Conservation (phyloP, 371 early-diverging fungal genomes). For the Apophysomyces trapeziformis region DNA sequence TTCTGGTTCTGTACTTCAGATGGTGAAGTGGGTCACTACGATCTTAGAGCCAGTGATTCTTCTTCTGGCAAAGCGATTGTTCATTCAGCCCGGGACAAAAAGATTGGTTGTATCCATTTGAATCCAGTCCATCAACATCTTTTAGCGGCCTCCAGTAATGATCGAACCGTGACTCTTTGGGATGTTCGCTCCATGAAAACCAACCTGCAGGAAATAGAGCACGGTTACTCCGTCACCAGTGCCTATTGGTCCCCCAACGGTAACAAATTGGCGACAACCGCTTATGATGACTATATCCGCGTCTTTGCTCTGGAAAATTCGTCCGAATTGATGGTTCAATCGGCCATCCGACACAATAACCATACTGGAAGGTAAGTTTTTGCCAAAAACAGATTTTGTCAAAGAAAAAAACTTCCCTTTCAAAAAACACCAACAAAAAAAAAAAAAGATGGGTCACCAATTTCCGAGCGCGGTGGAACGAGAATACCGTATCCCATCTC, state of each 20-base stretch:
- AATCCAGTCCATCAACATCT: conserved; percentile 67
- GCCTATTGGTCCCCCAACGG: conserved; percentile 78
- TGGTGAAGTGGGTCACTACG: conserved; percentile 61
- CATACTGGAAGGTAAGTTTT: conserved; percentile 62
- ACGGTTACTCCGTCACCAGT: conserved; percentile 67
- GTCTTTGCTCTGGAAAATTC: conserved; percentile 49
- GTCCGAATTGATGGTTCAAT: conserved; percentile 37
- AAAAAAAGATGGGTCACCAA: conserved; percentile 72
- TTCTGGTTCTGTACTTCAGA: conserved; percentile 67
- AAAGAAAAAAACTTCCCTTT: neutral
- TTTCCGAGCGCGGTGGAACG: conserved; percentile 74
- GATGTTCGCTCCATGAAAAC: conserved; percentile 61
- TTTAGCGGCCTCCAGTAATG: conserved; percentile 70
- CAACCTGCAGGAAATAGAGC: conserved; percentile 49
- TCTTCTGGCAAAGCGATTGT: neutral
- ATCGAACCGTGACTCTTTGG: conserved; percentile 74
- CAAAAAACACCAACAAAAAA: neutral
- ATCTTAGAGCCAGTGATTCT: conserved; percentile 25
- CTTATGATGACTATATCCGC: conserved; percentile 59
- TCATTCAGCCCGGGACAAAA: conserved; percentile 55
- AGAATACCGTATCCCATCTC: conserved; percentile 29
- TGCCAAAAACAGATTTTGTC: too few species aligned
- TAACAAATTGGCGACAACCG: conserved; percentile 41
- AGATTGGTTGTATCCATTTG: conserved; percentile 71
- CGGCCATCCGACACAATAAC: conserved; percentile 67